Percentiles rank a stretch among this genome's conserved stretches.
Conservation (phyloP, 2,329 filamentous ascomycete genomes). For the Fusarium lateritium region DNA sequence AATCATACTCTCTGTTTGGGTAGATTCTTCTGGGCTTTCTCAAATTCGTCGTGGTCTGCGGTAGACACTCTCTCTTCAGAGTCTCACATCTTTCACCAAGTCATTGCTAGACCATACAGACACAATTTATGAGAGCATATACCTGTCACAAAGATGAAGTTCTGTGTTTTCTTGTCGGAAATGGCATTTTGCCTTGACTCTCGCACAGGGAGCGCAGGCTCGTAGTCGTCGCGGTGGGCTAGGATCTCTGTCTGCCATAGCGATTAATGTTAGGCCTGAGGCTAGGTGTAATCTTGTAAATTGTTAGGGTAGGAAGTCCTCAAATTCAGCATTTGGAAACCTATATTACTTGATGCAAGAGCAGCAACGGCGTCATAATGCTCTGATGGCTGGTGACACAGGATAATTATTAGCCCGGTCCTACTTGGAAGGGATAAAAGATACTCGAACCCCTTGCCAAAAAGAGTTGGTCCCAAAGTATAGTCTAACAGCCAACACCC, state of each 20-base stretch:
- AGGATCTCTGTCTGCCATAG: constrained; percentile 35
- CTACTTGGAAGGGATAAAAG: not conserved
- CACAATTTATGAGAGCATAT: not conserved
- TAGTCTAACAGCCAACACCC: not conserved
- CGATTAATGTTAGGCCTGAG: not conserved
- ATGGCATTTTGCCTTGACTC: constrained; percentile 50
- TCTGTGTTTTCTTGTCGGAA: constrained; percentile 46
- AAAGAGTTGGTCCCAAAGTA: not conserved
- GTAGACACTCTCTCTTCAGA: constrained; percentile 48
- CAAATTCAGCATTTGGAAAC: not conserved
- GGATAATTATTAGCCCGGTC: constrained; percentile 12
- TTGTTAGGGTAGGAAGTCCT: not conserved
- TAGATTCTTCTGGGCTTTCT: constrained; percentile 53
- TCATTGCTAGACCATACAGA: not conserved
- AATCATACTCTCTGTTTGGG: constrained; percentile 44
- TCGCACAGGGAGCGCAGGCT: constrained; percentile 51
- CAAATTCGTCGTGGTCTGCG: constrained; percentile 50
- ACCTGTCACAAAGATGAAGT: constrained; percentile 51
- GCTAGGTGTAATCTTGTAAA: not conserved
- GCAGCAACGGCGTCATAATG: not conserved
- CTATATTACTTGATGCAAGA: not conserved
- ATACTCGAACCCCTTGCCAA: not conserved
- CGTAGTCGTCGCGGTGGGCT: constrained; percentile 52
- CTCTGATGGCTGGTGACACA: not conserved
- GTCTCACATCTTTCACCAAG: constrained; percentile 45